phyloP scores from a whole-genome alignment of 331 rosid genomes.

The Prunus yedoensis region DNA sequence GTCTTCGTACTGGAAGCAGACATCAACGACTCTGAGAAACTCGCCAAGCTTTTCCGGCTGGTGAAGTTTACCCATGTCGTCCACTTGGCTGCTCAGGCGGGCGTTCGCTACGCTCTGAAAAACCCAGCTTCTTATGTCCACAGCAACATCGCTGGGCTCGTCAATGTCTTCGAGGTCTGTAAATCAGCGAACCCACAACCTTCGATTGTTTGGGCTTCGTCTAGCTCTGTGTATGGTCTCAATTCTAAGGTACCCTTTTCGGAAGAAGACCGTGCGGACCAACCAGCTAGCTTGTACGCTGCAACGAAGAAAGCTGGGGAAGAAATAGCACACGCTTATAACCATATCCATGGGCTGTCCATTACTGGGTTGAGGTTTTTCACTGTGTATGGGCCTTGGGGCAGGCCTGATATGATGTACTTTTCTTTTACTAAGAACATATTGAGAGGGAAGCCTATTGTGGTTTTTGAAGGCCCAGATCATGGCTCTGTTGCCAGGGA shows the following conservation, averaged over 20 bases:
- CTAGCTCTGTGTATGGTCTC: conserved; percentile 47
- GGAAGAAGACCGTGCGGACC: conserved; percentile 43
- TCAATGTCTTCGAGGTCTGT: conserved; percentile 33
- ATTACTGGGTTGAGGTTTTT: conserved; percentile 44
- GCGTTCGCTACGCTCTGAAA: conserved; percentile 37
- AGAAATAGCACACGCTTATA: conserved; percentile 43
- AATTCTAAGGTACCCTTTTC: conserved; percentile 42
- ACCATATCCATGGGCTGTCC: conserved; percentile 43
- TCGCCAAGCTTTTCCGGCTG: conserved; percentile 25
- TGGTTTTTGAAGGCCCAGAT: conserved; percentile 30
- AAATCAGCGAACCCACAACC: conserved; percentile 42
- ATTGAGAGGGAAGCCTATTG: conserved; percentile 27
- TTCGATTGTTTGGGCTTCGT: conserved; percentile 44
- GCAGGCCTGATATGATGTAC: conserved; percentile 48
- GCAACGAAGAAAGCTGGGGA: conserved; percentile 51
- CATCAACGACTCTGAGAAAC: conserved; percentile 17
- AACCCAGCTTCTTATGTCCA: conserved; percentile 41
- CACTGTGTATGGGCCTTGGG: conserved; percentile 52
- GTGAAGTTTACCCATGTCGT: conserved; percentile 39
- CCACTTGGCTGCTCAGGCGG: conserved; percentile 44
- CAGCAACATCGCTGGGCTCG: conserved; percentile 40
- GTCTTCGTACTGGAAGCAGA: conserved; percentile 36
- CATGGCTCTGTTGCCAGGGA: conserved; percentile 38
- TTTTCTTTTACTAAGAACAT: conserved; percentile 42
- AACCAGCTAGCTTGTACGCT: conserved; percentile 44